Conservation (phyloP, 164 flowering plant genomes). For the Kingdonia uniflora region DNA sequence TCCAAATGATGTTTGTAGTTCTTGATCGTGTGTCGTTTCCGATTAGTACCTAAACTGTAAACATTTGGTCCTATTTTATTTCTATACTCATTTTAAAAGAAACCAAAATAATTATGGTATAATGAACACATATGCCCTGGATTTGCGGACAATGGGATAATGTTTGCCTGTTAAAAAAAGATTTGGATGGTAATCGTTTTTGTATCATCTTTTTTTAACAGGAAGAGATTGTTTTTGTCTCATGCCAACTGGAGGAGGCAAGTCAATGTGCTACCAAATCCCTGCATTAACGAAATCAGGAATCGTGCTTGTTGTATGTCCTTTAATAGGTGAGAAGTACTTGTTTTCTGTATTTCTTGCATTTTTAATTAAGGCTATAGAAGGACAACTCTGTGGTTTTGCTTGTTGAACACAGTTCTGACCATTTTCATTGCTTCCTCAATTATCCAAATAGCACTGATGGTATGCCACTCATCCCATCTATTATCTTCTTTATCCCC, state of each 20-base stretch:
- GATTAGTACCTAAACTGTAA: too few species aligned
- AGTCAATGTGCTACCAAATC: slow-evolving; percentile 90
- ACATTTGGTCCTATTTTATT: too few species aligned
- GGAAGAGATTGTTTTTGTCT: slow-evolving; percentile 93
- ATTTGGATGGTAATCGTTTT: too few species aligned
- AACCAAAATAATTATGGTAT: too few species aligned
- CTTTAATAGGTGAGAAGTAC: slow-evolving; percentile 63
- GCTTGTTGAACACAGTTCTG: slow-evolving; percentile 13
- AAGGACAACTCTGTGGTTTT: slow-evolving; percentile 12
- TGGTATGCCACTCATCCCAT: slow-evolving; percentile 38
- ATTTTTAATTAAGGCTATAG: slow-evolving; percentile 6
- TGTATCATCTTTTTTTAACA: slow-evolving; percentile 16
- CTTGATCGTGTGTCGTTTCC: too few species aligned
- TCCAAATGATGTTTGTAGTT: too few species aligned
- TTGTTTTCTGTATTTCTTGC: slow-evolving; percentile 11
- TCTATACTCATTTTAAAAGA: too few species aligned
- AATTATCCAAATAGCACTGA: slow-evolving; percentile 45
- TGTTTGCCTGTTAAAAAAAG: too few species aligned
- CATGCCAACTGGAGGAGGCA: slow-evolving; percentile 98
- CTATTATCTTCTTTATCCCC: background rate
- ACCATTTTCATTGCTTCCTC: slow-evolving; percentile 12
- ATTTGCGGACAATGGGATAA: too few species aligned
- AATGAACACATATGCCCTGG: too few species aligned
- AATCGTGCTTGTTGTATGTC: slow-evolving; percentile 84
- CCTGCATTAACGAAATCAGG: slow-evolving; percentile 74